phyloP scores from a whole-genome alignment of 768 basidiomycete genomes.

The Lactarius evosmus region DNA sequence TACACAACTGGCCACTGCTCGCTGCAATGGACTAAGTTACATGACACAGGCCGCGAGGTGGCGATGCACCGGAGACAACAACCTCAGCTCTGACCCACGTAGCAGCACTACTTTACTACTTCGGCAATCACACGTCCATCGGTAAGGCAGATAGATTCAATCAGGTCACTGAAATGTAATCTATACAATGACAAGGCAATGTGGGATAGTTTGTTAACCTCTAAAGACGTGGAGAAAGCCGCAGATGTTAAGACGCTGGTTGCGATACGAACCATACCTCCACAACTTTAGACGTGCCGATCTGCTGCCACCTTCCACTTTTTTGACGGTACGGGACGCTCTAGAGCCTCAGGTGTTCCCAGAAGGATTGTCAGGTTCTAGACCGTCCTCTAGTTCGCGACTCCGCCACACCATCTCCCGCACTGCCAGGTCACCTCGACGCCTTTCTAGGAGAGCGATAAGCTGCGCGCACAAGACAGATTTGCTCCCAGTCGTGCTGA shows the following conservation, averaged over 20 bases:
- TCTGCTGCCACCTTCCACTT: background rate
- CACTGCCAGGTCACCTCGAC: slow-evolving; percentile 51
- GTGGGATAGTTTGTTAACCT: background rate
- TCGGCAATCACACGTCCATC: background rate
- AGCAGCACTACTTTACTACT: background rate
- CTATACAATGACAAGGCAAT: background rate
- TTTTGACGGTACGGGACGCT: background rate
- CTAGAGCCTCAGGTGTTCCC: background rate
- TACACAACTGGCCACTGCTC: too few species aligned
- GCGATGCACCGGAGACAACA: too few species aligned
- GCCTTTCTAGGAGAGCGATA: slow-evolving; percentile 42
- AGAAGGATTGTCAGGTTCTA: background rate
- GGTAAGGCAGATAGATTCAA: background rate
- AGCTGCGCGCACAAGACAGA: slow-evolving; percentile 51
- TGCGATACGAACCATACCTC: background rate
- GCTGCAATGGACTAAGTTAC: too few species aligned
- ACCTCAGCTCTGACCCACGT: too few species aligned
- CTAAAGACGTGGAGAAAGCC: background rate
- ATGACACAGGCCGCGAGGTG: too few species aligned
- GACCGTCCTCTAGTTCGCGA: background rate
- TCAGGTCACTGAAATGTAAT: background rate
- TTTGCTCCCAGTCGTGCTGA: slow-evolving; percentile 47
- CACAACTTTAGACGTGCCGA: background rate
- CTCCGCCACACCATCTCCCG: slow-evolving; percentile 40
- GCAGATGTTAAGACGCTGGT: background rate